phyloP scores from a whole-genome alignment of 306 rosid species.

The Gastrolobium bilobum region DNA sequence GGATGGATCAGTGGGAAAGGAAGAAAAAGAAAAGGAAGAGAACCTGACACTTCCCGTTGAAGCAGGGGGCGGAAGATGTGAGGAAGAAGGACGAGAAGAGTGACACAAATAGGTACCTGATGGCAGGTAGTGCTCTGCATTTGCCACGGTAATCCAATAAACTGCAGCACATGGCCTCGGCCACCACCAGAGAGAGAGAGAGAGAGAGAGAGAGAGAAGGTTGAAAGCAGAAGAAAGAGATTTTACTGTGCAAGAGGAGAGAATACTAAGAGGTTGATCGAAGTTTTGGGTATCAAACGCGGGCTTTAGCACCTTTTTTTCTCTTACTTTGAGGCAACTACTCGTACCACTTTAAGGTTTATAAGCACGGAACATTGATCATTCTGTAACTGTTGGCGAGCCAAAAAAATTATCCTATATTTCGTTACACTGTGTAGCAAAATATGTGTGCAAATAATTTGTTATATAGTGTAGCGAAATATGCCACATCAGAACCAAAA shows the following conservation, averaged over 20 bases:
- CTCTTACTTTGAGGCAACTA: slow-evolving; percentile 54
- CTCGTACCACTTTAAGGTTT: not conserved
- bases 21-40: slow-evolving; percentile 16
- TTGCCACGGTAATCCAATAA: slow-evolving; percentile 49
- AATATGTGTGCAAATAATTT: too few species aligned
- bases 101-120: slow-evolving; percentile 50
- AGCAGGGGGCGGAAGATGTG: slow-evolving; percentile 66
- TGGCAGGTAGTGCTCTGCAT: slow-evolving; percentile 47
- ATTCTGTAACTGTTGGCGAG: too few species aligned
- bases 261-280: slow-evolving; percentile 31
- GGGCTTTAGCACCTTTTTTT: slow-evolving; percentile 59
- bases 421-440: too few species aligned
- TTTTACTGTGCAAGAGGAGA: slow-evolving; percentile 45
- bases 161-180: slow-evolving; percentile 61
- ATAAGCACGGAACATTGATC: not conserved
- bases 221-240: slow-evolving; percentile 51
- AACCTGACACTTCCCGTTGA: slow-evolving; percentile 83
- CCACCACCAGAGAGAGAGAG: slow-evolving; percentile 30
- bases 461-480: too few species aligned
- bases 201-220: slow-evolving; percentile 24
- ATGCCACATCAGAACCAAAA: too few species aligned
- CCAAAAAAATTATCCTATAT: too few species aligned
- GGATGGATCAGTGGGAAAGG: slow-evolving; percentile 35
- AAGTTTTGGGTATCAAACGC: slow-evolving; percentile 57
- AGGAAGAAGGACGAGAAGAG: slow-evolving; percentile 52